These are phyloP conservation scores for Flaveria floridana DNA, from an alignment of 140 eudicot genomes.

Conservation along the genomic window DNA sequence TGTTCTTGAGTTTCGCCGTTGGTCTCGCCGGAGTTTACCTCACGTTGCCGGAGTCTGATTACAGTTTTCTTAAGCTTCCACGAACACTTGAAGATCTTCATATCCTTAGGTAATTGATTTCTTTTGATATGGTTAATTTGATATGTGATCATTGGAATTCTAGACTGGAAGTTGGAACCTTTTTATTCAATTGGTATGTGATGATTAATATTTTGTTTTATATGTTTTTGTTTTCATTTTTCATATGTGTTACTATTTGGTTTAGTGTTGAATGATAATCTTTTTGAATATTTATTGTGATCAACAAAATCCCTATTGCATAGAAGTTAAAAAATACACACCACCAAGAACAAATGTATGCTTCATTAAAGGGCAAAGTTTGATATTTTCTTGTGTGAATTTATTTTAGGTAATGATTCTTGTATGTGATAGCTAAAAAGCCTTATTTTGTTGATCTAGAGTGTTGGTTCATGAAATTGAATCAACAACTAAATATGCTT, in stretches of 20 bases:
- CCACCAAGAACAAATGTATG: background rate
- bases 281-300: background rate
- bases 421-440: background rate
- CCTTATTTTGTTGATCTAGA: background rate
- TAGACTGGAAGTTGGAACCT: too few relatives aligned
- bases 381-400: too few relatives aligned
- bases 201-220: too few relatives aligned
- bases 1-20: slow-evolving; percentile 47
- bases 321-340: background rate
- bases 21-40: slow-evolving; percentile 66
- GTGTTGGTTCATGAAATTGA: background rate
- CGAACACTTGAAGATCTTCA: slow-evolving; percentile 72
- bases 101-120: slow-evolving; percentile 52
- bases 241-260: too few relatives aligned
- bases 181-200: too few relatives aligned
- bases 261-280: too few relatives aligned
- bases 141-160: too few relatives aligned
- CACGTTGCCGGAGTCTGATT: slow-evolving; percentile 78
- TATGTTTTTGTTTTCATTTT: too few relatives aligned
- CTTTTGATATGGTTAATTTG: too few relatives aligned
- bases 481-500: background rate
- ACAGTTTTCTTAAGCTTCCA: slow-evolving; percentile 79
- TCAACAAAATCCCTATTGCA: background rate
- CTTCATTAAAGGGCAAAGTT: background rate
- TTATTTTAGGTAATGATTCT: background rate